Evolutionary conservation across 1,284 basidiomycete genomes (phyloP).

Genomic region (Irpex sp.): DNA sequence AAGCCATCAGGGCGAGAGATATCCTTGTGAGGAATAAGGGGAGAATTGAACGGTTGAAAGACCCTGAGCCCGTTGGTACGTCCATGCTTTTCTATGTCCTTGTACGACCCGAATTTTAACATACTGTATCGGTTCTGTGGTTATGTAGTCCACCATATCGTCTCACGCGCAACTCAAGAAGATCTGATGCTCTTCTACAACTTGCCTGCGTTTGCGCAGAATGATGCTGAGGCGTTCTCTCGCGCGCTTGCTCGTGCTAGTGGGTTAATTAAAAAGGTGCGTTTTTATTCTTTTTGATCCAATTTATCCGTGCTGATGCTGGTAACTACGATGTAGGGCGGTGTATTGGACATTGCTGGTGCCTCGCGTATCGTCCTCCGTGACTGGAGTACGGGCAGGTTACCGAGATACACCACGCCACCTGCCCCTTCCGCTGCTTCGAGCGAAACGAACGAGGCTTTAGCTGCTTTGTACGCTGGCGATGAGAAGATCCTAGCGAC

Average conservation of each 20-base stretch:
- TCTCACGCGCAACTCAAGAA: constrained; percentile 71
- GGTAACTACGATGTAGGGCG: constrained; percentile 45
- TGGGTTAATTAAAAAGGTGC: constrained; percentile 80
- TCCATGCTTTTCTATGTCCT: constrained; percentile 10
- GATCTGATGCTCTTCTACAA: constrained; percentile 90
- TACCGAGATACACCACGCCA: constrained; percentile 77
- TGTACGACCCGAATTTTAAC: background rate
- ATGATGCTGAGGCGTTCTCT: constrained; percentile 76
- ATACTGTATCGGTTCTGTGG: background rate
- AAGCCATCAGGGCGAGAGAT: constrained; percentile 57
- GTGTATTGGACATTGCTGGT: constrained; percentile 72
- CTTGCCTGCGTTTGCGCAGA: constrained; percentile 79
- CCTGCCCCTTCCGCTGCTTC: constrained; percentile 23
- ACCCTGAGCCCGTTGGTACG: constrained; percentile 75
- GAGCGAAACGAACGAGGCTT: constrained; percentile 14
- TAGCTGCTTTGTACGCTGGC: constrained; percentile 34
- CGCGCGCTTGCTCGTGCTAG: constrained; percentile 78
- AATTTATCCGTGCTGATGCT: constrained; percentile 4
- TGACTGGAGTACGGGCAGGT: constrained; percentile 85
- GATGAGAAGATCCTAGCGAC: constrained; percentile 45
- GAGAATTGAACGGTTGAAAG: constrained; percentile 85
- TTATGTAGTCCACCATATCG: constrained; percentile 64
- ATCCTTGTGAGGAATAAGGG: constrained; percentile 79
- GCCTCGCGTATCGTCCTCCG: constrained; percentile 84
- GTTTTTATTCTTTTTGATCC: constrained; percentile 14